Conservation (phyloP, 768 basidiomycete genomes). For the Candolleomyces aberdarensis region DNA sequence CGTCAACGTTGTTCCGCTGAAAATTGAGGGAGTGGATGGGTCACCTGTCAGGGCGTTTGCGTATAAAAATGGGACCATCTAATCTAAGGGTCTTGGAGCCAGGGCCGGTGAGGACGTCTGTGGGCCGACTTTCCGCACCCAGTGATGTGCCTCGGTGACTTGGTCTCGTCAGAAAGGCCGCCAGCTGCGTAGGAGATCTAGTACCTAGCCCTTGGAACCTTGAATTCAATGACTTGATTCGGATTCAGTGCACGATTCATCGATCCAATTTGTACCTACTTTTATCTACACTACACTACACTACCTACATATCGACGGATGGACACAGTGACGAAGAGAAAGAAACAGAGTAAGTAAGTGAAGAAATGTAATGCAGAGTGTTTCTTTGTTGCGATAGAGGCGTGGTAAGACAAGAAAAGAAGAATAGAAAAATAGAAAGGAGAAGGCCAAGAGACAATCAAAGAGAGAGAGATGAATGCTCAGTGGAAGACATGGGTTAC, state of each 20-base stretch:
- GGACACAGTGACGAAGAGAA: not conserved
- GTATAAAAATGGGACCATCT: too few species aligned
- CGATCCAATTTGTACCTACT: too few species aligned
- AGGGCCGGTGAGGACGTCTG: too few species aligned
- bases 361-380: not conserved
- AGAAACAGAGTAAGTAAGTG: not conserved
- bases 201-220: too few species aligned
- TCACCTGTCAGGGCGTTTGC: constrained; percentile 73
- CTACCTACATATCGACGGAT: not conserved
- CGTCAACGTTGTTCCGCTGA: constrained; percentile 59
- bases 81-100: too few species aligned
- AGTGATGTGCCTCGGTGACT: too few species aligned
- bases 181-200: too few species aligned
- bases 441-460: not conserved
- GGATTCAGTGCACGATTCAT: too few species aligned
- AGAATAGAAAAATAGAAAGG: not conserved
- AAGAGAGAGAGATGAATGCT: not conserved
- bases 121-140: too few species aligned
- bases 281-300: too few species aligned
- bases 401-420: not conserved
- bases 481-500: not conserved
- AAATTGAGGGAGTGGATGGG: constrained; percentile 57
- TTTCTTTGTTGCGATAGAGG: not conserved
- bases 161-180: too few species aligned
- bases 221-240: too few species aligned